phyloP scores from a whole-genome alignment of 2,329 filamentous ascomycete genomes.

The Podosphaera xanthii region DNA sequence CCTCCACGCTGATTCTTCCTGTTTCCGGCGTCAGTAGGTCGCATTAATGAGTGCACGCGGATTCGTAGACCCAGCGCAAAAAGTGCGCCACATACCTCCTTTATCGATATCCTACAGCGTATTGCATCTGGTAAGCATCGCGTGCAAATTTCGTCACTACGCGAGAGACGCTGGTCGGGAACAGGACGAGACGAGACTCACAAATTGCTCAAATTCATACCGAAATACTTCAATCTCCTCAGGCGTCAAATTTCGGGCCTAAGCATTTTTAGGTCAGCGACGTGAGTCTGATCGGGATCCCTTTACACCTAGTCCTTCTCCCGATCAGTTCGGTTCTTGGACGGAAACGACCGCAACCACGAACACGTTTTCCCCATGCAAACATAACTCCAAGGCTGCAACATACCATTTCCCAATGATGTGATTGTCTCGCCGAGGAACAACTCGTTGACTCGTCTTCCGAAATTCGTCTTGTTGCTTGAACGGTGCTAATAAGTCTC shows the following conservation, averaged over 20 bases:
- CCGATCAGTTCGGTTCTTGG: too few species aligned
- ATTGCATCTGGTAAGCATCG: background rate
- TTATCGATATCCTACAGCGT: constrained; percentile 7
- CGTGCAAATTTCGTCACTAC: background rate
- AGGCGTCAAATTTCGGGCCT: background rate
- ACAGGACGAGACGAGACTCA: constrained; percentile 1
- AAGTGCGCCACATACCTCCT: constrained; percentile 5
- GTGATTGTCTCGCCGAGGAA: too few species aligned
- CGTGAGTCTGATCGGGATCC: too few species aligned
- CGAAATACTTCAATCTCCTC: constrained; percentile 10
- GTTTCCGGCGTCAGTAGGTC: background rate
- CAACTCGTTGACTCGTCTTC: too few species aligned
- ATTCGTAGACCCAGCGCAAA: background rate
- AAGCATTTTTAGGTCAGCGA: too few species aligned
- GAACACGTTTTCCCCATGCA: too few species aligned
- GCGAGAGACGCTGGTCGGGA: background rate
- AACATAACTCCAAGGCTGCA: too few species aligned
- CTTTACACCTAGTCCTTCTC: too few species aligned
- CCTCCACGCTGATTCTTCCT: constrained; percentile 19
- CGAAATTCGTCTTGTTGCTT: too few species aligned
- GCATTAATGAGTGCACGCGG: background rate
- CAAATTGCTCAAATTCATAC: constrained; percentile 11
- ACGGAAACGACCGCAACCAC: too few species aligned
- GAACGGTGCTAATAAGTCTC: too few species aligned
- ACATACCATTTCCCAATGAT: too few species aligned